Percentiles rank a stretch among this genome's conserved stretches.
These are phyloP conservation scores for Coemansia sp. DNA, from an alignment of 192 early-diverging fungal genomes.

Conservation along the genomic window DNA sequence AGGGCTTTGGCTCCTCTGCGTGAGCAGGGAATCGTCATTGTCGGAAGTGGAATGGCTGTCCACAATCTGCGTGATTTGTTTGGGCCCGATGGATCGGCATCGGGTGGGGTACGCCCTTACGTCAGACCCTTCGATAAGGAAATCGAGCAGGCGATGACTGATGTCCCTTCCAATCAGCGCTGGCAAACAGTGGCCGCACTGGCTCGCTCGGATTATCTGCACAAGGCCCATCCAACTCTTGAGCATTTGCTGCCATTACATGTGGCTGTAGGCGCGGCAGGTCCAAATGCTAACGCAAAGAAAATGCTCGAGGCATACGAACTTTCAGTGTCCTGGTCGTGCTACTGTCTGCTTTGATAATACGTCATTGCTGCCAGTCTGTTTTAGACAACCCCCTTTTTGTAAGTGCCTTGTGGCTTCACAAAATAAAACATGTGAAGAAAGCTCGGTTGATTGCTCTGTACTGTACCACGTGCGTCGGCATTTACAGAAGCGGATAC, in stretches of 20 bases:
- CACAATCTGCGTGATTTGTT: conserved; percentile 65
- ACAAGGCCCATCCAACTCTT: conserved; percentile 62
- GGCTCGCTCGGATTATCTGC: conserved; percentile 41
- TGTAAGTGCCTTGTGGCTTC: no score
- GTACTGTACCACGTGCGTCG: no score
- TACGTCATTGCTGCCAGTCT: not conserved
- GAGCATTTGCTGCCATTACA: conserved; percentile 71
- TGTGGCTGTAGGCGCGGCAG: conserved; percentile 64
- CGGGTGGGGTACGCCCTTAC: conserved; percentile 48
- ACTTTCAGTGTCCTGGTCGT: conserved; percentile 44
- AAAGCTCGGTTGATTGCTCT: no score
- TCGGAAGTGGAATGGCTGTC: conserved; percentile 65
- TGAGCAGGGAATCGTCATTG: conserved; percentile 61
- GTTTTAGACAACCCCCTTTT: no score
- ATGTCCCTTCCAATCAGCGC: conserved; percentile 30
- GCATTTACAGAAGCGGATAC: no score
- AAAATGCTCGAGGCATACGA: conserved; percentile 37
- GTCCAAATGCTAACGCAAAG: conserved; percentile 30
- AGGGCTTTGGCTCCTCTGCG: conserved; percentile 53
- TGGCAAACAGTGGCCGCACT: conserved; percentile 41
- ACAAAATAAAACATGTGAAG: no score
- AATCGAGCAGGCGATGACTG: conserved; percentile 47
- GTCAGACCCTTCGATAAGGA: conserved; percentile 60
- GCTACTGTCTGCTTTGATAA: conserved; percentile 22
- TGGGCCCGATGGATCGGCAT: conserved; percentile 10